These are phyloP conservation scores for Camellia granthamiana DNA, from an alignment of 148 eudicot genomes.

Conservation along the genomic window DNA sequence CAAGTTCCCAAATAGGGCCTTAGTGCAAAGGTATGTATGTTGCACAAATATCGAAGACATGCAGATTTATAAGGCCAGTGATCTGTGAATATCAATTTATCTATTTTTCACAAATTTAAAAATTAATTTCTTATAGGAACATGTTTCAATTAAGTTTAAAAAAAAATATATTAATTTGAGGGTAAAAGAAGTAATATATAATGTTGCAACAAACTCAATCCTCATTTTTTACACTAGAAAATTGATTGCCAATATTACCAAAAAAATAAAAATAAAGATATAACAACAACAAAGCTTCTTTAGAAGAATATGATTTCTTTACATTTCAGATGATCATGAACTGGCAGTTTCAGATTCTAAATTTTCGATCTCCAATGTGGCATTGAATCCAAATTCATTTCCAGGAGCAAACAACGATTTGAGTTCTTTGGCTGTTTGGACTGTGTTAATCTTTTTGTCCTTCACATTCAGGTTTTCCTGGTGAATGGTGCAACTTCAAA, in stretches of 20 bases:
- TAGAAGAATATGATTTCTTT: neutral
- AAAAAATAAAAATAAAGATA: neutral
- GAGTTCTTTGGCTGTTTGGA: slow-evolving; percentile 69
- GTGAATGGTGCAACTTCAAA: slow-evolving; percentile 3
- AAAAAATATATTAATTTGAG: neutral
- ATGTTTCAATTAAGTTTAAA: no score
- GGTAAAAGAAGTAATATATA: no score
- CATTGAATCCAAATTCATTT: slow-evolving; percentile 71
- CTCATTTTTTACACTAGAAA: neutral
- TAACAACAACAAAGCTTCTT: neutral
- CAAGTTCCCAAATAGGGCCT: no score
- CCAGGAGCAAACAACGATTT: slow-evolving; percentile 57
- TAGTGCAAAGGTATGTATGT: no score
- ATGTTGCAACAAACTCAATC: neutral
- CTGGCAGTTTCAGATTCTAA: slow-evolving; percentile 26
- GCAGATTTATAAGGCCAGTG: no score
- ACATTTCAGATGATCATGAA: neutral
- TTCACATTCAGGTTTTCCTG: slow-evolving; percentile 71
- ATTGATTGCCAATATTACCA: neutral
- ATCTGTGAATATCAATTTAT: no score
- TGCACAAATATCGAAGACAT: no score
- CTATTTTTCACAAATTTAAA: no score
- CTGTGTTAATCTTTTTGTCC: slow-evolving; percentile 66
- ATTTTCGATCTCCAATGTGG: slow-evolving; percentile 52
- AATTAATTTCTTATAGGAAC: no score